Percentiles rank a stretch among this genome's conserved stretches.
phyloP scores from a whole-genome alignment of 352 stramenopile species.

The Plasmopara viticola region DNA sequence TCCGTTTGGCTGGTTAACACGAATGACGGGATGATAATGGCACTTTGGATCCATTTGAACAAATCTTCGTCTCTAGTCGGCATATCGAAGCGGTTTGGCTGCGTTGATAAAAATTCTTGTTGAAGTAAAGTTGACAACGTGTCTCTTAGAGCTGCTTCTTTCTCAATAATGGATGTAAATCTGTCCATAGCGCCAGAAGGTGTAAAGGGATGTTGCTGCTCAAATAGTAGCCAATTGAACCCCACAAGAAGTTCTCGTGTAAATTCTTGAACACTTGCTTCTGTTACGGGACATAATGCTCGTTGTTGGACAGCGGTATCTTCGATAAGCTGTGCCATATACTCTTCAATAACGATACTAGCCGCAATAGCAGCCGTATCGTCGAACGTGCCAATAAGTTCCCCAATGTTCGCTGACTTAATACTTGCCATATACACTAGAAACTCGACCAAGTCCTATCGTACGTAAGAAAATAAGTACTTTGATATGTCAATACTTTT shows the following conservation, averaged over 20 bases:
- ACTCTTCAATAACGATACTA: conserved; percentile 77
- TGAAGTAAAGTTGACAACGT: conserved; percentile 17
- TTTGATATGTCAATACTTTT: neutral
- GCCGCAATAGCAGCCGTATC: conserved; percentile 59
- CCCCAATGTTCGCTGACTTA: conserved; percentile 47
- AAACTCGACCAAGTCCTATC: conserved; percentile 65
- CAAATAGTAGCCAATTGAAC: conserved; percentile 46
- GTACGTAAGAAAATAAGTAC: conserved; percentile 5
- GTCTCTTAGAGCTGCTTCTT: conserved; percentile 13
- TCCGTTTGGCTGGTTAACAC: conserved; percentile 2
- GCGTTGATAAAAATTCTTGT: conserved; percentile 21
- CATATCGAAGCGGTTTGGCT: conserved; percentile 17
- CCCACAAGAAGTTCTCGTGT: conserved; percentile 37
- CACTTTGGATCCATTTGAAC: conserved; percentile 23
- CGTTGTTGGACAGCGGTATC: conserved; percentile 20
- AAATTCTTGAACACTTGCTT: conserved; percentile 36
- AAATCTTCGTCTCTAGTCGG: conserved; percentile 7
- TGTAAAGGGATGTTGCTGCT: conserved; percentile 9
- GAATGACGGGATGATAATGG: conserved; percentile 14
- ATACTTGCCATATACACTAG: conserved; percentile 59
- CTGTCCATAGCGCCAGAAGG: conserved; percentile 7
- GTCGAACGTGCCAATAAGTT: conserved; percentile 78
- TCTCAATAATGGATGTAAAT: conserved; percentile 9
- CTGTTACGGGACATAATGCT: conserved; percentile 18
- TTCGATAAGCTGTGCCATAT: conserved; percentile 53